Percentiles rank a stretch among this genome's conserved stretches.
These are phyloP conservation scores for Fusarium begoniae DNA, from an alignment of 2,329 filamentous ascomycete genomes.

Conservation along the genomic window DNA sequence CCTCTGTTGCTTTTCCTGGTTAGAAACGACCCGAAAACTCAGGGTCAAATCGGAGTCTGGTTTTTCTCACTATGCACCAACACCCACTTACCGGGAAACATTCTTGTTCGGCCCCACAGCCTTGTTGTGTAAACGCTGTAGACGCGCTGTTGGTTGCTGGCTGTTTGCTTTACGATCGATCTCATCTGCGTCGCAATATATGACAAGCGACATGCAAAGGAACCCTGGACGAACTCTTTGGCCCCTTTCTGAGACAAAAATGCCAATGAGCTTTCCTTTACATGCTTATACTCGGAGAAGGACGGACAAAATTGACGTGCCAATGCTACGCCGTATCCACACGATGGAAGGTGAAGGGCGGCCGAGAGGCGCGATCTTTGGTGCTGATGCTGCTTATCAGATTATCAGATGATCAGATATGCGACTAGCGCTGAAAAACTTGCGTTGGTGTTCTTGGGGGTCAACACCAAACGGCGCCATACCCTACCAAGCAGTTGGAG, in stretches of 20 bases:
- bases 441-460: neutral
- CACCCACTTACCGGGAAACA: neutral
- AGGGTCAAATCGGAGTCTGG: no score
- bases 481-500: neutral
- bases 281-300: neutral
- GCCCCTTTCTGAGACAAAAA: neutral
- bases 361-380: neutral
- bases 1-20: neutral
- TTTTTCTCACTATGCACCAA: no score
- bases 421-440: conserved; percentile 8
- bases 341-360: neutral
- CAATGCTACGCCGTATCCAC: conserved; percentile 5
- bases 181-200: neutral
- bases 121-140: neutral
- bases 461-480: neutral
- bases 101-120: neutral
- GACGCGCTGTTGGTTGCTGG: neutral
- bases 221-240: neutral
- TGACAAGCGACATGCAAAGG: neutral
- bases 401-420: conserved; percentile 24
- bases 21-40: neutral
- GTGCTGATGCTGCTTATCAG: conserved; percentile 15
- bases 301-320: neutral
- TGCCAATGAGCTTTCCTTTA: neutral
- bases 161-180: neutral